Percentiles rank a stretch among this genome's conserved stretches.
These are phyloP conservation scores for Larix kaempferi DNA, from an alignment of 75 land plant species.

Conservation along the genomic window DNA sequence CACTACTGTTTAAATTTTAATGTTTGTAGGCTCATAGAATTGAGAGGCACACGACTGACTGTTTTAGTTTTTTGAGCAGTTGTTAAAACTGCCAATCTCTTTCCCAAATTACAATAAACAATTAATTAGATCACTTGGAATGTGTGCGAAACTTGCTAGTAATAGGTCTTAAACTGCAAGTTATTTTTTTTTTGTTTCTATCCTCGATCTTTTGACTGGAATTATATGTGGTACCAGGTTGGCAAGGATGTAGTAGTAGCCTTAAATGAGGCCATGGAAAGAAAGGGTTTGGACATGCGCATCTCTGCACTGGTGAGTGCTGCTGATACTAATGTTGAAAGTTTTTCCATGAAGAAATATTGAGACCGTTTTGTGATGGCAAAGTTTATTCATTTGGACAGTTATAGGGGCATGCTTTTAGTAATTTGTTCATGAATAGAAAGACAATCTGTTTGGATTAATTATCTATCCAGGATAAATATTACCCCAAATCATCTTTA, in stretches of 20 bases:
- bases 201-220: neutral
- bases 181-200: neutral
- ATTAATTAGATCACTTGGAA: neutral
- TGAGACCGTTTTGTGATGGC: neutral
- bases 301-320: slow-evolving; percentile 51
- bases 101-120: neutral
- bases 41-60: neutral
- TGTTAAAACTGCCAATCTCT: neutral
- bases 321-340: neutral
- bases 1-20: neutral
- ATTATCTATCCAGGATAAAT: neutral
- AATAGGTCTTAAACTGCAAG: neutral
- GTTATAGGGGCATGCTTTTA: neutral
- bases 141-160: neutral
- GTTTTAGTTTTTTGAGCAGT: neutral
- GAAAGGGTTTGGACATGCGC: slow-evolving; percentile 50
- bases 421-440: neutral
- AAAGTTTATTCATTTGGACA: neutral
- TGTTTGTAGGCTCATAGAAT: neutral
- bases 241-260: slow-evolving; percentile 43
- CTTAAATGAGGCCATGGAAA: slow-evolving; percentile 43
- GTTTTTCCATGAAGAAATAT: neutral
- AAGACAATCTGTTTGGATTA: neutral
- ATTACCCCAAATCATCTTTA: neutral
- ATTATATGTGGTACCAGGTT: slow-evolving; percentile 25